A percentile compares a stretch with the other conserved stretches of the same genome.
phyloP scores from a whole-genome alignment of 768 basidiomycete genomes.

The Agaricus subrufescens region DNA sequence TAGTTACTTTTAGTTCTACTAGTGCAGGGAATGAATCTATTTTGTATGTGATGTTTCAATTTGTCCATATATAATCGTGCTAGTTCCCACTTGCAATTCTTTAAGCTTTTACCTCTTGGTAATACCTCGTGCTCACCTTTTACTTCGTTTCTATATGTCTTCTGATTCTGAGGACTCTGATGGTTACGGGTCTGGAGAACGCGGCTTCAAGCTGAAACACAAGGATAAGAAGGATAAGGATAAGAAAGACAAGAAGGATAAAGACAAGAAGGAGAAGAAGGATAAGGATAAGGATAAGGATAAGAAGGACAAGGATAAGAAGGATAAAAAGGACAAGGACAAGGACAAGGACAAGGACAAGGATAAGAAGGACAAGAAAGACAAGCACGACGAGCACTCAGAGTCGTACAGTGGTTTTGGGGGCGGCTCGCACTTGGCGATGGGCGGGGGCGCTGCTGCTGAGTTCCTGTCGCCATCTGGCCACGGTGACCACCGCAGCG shows the following conservation, averaged over 20 bases:
- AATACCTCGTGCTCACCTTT: slow-evolving; percentile 1
- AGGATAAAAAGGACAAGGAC: slow-evolving; percentile 17
- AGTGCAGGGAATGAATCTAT: not conserved
- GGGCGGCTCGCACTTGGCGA: not conserved
- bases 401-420: not conserved
- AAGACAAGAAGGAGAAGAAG: slow-evolving; percentile 21
- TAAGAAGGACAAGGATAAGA: slow-evolving; percentile 21
- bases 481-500: not conserved
- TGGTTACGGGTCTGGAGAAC: not conserved
- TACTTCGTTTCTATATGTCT: not conserved
- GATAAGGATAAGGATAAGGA: slow-evolving; percentile 23
- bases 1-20: not conserved
- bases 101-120: not conserved
- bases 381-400: slow-evolving; percentile 6
- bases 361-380: slow-evolving; percentile 10
- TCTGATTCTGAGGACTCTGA: slow-evolving; percentile 3
- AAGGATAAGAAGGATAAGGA: slow-evolving; percentile 8
- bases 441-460: slow-evolving; percentile 2
- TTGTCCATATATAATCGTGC: not conserved
- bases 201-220: not conserved
- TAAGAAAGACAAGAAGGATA: slow-evolving; percentile 12
- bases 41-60: no score
- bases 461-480: not conserved
- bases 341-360: slow-evolving; percentile 15
- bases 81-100: not conserved